Base-by-base conservation (phyloP, 257 asterid species). In the Orobanche coerulescens region DNA sequence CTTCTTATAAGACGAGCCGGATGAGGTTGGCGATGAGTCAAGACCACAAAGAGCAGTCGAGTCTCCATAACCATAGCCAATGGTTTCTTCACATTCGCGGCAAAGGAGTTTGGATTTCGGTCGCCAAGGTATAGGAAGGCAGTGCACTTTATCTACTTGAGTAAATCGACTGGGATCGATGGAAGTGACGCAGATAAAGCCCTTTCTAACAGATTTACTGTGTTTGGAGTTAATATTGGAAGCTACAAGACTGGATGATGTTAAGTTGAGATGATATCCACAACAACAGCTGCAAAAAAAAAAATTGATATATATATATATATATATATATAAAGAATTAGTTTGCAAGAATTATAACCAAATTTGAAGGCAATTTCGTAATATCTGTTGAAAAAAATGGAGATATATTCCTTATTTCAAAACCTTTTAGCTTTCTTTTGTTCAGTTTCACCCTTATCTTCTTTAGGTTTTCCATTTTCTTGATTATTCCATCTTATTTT, bases 121-220 rank as follows among this genome's bases (percentile, higher is more conserved):
- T 58, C 78, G 70, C 76, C 76, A 77, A 46, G 87, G 71, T 76
- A 81, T 76, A 12, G 91, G 94, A 52, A 83, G 61, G 72, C 90
- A 87, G 28, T 80, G 77, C 43, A 85, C 82, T 64, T 79, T 67
- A 62, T 90, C 94, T 48, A 87, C 88, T 71, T 77, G 95, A 47
- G 94, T 90, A 59, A 85, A 90, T 57, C 96, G 84, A 61, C 96
- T 86, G 10, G 88, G 79, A 73, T 90, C 96, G 56, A 90, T 74
- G 14, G 86, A 71, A 22, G 66, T 53, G 16, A 87, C 76, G 14
- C 90, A 80, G 67, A 84, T 75, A 24, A 72, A 71, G 15, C 91
- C 95, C 74, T 80, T 83, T 75, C 71, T 79, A 14, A 88, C 73
- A 46, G 87, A 84, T 63, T 79, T 85, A 66, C 78, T 72, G 7